Percentiles rank a stretch among this genome's conserved stretches.
Conservation (phyloP, 768 basidiomycete species). For the Suillus occidentalis region DNA sequence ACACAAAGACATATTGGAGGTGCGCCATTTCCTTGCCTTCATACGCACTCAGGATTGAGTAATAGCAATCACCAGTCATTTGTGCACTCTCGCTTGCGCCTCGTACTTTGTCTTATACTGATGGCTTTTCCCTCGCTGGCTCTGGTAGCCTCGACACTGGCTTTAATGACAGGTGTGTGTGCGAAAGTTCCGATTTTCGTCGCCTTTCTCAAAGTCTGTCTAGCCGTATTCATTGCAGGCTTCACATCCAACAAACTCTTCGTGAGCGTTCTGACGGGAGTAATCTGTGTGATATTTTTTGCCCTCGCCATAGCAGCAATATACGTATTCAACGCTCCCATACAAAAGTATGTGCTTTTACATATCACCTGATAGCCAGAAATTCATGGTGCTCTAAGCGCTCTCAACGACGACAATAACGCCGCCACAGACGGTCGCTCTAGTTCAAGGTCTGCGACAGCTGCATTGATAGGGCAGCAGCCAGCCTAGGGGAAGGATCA, state of each 20-base stretch:
- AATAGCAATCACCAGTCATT: neutral
- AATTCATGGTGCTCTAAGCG: neutral
- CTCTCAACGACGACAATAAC: neutral
- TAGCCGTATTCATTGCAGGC: neutral
- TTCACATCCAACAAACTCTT: neutral
- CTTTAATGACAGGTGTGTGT: neutral
- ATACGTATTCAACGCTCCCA: neutral
- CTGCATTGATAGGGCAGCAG: no score
- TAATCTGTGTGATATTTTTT: accelerated
- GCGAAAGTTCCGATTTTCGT: neutral
- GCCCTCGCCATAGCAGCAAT: neutral
- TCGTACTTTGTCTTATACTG: neutral
- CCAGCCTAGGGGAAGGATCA: no score
- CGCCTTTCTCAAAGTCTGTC: neutral
- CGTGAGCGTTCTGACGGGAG: neutral
- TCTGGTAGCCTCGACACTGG: neutral
- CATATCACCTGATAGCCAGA: neutral
- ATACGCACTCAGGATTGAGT: neutral
- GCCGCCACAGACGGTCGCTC: neutral
- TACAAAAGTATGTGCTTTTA: neutral
- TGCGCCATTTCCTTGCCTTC: neutral
- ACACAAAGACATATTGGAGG: neutral
- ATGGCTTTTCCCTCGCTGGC: neutral
- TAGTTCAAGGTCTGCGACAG: no score
- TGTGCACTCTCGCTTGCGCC: neutral